phyloP scores from a whole-genome alignment of 2,329 filamentous ascomycete genomes.

The Colletotrichum cuscutae region DNA sequence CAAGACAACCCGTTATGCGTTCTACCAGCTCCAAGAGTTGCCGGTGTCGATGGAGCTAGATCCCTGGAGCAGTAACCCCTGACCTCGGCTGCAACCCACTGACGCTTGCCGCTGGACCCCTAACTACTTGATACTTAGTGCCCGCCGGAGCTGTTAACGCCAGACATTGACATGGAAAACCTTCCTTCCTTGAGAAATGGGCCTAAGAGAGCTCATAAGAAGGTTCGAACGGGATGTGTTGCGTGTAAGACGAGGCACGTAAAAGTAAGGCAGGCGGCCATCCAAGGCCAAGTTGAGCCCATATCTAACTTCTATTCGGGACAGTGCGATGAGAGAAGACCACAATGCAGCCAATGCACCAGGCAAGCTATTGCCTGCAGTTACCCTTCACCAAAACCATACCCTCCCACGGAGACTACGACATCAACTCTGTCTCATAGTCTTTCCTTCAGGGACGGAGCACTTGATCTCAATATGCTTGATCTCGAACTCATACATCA shows the following conservation, averaged over 20 bases:
- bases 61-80: too few relatives aligned
- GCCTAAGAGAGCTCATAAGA: constrained; percentile 34
- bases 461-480: constrained; percentile 45
- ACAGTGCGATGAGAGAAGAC: constrained; percentile 51
- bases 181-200: neutral
- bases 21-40: accelerated
- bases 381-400: constrained; percentile 34
- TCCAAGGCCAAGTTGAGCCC: too few relatives aligned
- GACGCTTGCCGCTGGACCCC: too few relatives aligned
- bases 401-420: neutral
- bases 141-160: neutral
- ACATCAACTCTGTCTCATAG: neutral
- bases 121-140: too few relatives aligned
- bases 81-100: too few relatives aligned
- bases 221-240: constrained; percentile 49
- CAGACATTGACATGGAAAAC: neutral
- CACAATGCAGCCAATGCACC: constrained; percentile 50
- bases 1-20: too few relatives aligned
- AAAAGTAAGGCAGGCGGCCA: constrained; percentile 41
- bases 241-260: constrained; percentile 52
- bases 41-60: too few relatives aligned
- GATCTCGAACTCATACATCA: constrained; percentile 65
- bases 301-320: neutral
- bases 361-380: constrained; percentile 50
- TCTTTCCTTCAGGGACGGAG: neutral